Conservation (phyloP, 1,284 basidiomycete genomes). For the Fistulinella staudtii region DNA sequence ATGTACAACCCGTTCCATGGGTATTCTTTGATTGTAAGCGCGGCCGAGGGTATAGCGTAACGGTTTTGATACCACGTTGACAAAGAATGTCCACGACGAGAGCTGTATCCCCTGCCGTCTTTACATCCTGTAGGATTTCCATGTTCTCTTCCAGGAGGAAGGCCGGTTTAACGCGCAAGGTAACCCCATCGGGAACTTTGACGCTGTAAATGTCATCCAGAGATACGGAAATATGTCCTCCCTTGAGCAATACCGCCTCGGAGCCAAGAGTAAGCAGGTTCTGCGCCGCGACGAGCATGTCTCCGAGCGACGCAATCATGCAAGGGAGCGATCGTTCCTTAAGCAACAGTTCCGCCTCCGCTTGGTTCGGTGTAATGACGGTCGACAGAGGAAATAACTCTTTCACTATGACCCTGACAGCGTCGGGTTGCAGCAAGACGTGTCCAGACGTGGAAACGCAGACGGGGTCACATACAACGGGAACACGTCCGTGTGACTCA, state of each 20-base stretch:
- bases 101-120: constrained; percentile 13
- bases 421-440: constrained; percentile 66
- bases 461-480: constrained; percentile 84
- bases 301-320: constrained; percentile 48
- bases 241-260: constrained; percentile 77
- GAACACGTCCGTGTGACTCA: constrained; percentile 25
- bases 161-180: constrained; percentile 29
- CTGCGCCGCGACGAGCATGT: constrained; percentile 63
- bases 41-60: constrained; percentile 62
- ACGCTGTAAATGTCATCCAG: constrained; percentile 12
- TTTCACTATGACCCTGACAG: constrained; percentile 56
- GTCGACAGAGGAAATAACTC: constrained; percentile 72
- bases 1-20: constrained; percentile 93
- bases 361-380: constrained; percentile 85
- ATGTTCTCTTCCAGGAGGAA: constrained; percentile 51
- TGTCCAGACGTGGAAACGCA: constrained; percentile 93
- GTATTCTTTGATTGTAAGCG: constrained; percentile 71
- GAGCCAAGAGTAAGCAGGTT: constrained; percentile 51
- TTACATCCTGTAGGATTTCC: constrained; percentile 49
- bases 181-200: background rate
- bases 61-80: constrained; percentile 32
- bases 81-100: constrained; percentile 80
- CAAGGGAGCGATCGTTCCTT: constrained; percentile 31
- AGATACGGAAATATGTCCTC: constrained; percentile 67
- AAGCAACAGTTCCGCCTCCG: constrained; percentile 75